Evolutionary conservation across 2,329 filamentous ascomycete genomes (phyloP).

Genomic region (Neofusicoccum umdonicola): DNA sequence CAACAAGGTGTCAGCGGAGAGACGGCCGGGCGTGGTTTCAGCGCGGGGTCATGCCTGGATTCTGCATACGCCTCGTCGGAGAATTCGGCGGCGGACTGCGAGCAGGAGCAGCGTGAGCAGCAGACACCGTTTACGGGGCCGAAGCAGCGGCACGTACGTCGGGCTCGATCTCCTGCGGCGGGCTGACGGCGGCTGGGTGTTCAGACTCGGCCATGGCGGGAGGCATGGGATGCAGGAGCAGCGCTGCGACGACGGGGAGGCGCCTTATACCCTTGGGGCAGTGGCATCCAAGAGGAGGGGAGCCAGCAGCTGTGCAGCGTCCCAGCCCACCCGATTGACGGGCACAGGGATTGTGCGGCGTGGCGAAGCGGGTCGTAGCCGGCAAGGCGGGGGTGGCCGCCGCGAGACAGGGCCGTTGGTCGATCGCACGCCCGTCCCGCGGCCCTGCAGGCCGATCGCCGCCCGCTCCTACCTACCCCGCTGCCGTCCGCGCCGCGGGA

Average conservation of each 20-base stretch:
- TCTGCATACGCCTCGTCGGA: constrained; percentile 13
- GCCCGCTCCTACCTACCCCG: too few relatives aligned
- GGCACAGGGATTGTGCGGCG: background rate
- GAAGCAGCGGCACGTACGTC: background rate
- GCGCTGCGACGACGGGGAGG: background rate
- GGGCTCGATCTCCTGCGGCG: background rate
- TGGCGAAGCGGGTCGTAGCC: background rate
- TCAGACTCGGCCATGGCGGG: background rate
- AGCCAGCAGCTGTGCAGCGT: background rate
- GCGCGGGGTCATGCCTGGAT: background rate
- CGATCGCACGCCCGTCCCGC: too few relatives aligned
- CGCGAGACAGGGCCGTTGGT: too few relatives aligned
- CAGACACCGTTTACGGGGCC: background rate
- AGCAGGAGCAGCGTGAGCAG: background rate
- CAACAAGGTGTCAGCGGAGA: too few relatives aligned
- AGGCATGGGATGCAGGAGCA: too few relatives aligned
- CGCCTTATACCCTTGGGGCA: background rate
- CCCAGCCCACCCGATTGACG: background rate
- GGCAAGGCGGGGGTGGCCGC: background rate
- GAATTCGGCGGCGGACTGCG: background rate
- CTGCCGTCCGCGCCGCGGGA: too few relatives aligned
- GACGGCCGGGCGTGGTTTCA: too few relatives aligned
- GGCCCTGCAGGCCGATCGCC: too few relatives aligned
- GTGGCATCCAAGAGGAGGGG: too few relatives aligned
- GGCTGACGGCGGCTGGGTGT: background rate